These are phyloP conservation scores for Colletotrichum sp. DNA, from an alignment of 2,329 filamentous ascomycete genomes.

Conservation along the genomic window DNA sequence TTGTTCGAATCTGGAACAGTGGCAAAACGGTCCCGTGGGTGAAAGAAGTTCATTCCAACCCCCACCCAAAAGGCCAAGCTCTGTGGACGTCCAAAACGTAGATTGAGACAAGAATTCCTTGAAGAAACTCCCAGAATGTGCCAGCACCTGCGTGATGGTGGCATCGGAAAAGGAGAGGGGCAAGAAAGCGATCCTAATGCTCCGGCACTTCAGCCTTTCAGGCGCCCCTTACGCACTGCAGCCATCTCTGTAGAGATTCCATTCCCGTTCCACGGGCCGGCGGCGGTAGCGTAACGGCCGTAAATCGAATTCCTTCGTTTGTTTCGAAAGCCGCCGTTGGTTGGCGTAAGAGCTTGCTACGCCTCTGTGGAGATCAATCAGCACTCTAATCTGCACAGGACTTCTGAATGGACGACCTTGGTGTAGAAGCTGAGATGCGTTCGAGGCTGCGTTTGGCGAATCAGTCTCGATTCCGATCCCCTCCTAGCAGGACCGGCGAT, in stretches of 20 bases:
- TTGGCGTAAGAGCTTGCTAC: background rate
- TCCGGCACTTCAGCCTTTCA: background rate
- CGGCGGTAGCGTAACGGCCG: conserved; percentile 11
- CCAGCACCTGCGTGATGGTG: background rate
- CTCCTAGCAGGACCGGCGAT: background rate
- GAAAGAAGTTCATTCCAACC: background rate
- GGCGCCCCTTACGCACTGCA: background rate
- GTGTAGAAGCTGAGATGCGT: background rate
- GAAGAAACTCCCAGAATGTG: background rate
- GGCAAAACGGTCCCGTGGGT: background rate
- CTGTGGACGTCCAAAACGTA: background rate
- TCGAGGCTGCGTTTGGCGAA: background rate
- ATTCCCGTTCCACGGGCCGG: background rate
- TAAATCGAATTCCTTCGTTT: background rate
- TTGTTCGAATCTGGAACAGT: conserved; percentile 12
- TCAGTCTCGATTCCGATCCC: background rate
- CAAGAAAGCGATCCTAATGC: background rate
- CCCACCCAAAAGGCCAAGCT: background rate
- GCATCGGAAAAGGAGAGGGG: background rate
- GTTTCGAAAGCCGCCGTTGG: conserved; percentile 10
- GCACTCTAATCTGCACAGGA: conserved; percentile 6
- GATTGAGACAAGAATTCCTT: background rate
- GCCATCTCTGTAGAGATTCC: background rate
- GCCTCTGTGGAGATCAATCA: conserved; percentile 15
- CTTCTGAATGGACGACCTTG: background rate